These are phyloP conservation scores for Rhizoctonia solani DNA, from an alignment of 1,284 basidiomycete species.

Conservation along the genomic window DNA sequence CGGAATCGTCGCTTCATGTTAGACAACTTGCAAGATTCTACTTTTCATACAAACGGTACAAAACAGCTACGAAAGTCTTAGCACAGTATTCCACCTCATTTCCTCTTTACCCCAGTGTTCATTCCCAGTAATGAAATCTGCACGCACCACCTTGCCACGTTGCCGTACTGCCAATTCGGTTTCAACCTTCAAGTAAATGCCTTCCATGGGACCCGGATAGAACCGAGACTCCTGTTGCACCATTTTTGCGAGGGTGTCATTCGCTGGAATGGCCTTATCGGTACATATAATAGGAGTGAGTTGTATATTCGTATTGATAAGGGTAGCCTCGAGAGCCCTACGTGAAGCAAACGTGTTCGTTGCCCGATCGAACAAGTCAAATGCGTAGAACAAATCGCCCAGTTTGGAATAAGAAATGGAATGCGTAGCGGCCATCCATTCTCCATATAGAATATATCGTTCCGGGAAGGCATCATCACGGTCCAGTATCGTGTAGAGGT, in stretches of 20 bases:
- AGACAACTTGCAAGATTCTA: too few relatives aligned
- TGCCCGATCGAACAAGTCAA: slow-evolving; percentile 62
- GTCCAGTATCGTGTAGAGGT: slow-evolving; percentile 52
- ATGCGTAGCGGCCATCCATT: slow-evolving; percentile 66
- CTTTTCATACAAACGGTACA: too few relatives aligned
- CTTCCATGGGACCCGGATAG: slow-evolving; percentile 59
- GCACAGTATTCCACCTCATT: slow-evolving; percentile 51
- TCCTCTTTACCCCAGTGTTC: slow-evolving; percentile 62
- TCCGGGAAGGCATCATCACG: slow-evolving; percentile 58
- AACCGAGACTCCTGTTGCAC: slow-evolving; percentile 53
- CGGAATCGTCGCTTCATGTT: too few relatives aligned
- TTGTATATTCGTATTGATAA: slow-evolving; percentile 50
- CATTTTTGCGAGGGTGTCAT: slow-evolving; percentile 51
- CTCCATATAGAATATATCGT: slow-evolving; percentile 63
- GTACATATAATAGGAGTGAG: slow-evolving; percentile 54
- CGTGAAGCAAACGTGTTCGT: slow-evolving; percentile 52
- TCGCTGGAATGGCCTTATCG: slow-evolving; percentile 48
- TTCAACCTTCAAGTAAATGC: slow-evolving; percentile 63
- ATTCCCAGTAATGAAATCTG: slow-evolving; percentile 65
- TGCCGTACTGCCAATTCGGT: slow-evolving; percentile 48
- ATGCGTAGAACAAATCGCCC: slow-evolving; percentile 60
- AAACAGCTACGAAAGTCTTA: not conserved
- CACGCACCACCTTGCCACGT: slow-evolving; percentile 62
- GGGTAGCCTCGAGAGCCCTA: slow-evolving; percentile 45
- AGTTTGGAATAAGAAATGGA: slow-evolving; percentile 60